Evolutionary conservation across 2,329 filamentous ascomycete species (phyloP), one percentile per base, ranked within the genome.

Genomic region (Clarireedia sp.): DNA sequence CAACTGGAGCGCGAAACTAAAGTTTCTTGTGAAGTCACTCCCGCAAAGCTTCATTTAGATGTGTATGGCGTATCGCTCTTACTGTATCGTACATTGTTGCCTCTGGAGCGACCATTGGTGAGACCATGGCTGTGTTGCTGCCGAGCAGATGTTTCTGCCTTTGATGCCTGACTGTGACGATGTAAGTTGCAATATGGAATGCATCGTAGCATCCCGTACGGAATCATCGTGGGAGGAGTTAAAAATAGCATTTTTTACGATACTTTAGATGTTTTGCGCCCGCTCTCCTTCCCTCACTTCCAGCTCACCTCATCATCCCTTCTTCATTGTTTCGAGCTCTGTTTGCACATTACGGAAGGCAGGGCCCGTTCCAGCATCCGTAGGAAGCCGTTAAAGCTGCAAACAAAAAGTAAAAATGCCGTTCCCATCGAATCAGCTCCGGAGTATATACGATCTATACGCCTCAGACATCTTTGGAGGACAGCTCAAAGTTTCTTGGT

Each of bases 271-370:
- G 9, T 41, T 19, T 41, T 19, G 17, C 38, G 16, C 38, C 38
- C n/a, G 19, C 16, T 5, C 16, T 16, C 7, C 38, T 3, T 10
- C 17, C 1, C 38, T 41, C 38, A 41, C 38, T 9, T 41, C 38
- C 23, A 23, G 3, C 43, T 46, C 19, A 45, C n/a, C 41, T 19
- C 41, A 24, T 45, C 41, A 12, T 4, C 3, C 1, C 10, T 24
- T 45, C 14, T n/a, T n/a, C 6, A 12, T 33, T 33, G 10, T 33
- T 33, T 12, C 29, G 29, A 10, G 29, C 4, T 12, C 29, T 33
- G 24, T 33, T 21, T 21, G 45, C 38, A 26, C 38, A 4, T 45
- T 5, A 38, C 59, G 59, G 59, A 59, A 59, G 57, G 51, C 48
- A 56, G 37, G 54, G 51, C 54, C 59, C 53, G 48, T 53, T 52